Evolutionary conservation across 1,139 yeast species (phyloP).

Genomic region (Meyerozyma carpophila): DNA sequence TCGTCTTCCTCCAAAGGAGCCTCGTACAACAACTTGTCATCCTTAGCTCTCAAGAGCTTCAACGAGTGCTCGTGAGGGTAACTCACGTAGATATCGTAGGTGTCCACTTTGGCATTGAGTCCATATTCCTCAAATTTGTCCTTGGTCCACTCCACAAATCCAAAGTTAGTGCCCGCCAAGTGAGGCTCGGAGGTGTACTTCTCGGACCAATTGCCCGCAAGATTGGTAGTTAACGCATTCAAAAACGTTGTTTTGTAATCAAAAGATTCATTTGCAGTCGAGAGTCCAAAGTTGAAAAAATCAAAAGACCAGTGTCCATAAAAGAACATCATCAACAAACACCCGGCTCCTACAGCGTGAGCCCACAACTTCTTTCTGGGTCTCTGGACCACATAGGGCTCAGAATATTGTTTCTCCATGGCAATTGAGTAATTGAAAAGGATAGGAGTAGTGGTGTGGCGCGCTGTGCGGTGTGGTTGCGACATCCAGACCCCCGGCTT

Average conservation of each 20-base stretch:
- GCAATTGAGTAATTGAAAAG: background rate
- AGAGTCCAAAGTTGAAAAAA: background rate
- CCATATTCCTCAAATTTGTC: conserved; percentile 59
- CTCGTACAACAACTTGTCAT: conserved; percentile 6
- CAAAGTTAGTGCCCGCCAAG: conserved; percentile 65
- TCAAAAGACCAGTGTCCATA: background rate
- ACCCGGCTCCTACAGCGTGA: background rate
- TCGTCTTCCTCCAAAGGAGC: conserved; percentile 11
- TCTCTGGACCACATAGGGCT: background rate
- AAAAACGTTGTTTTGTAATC: conserved; percentile 16
- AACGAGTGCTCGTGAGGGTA: conserved; percentile 47
- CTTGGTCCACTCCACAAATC: conserved; percentile 61
- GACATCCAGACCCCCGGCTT: background rate
- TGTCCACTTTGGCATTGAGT: conserved; percentile 46
- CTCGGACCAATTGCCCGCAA: conserved; percentile 49
- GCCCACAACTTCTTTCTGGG: background rate
- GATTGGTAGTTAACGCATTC: conserved; percentile 38
- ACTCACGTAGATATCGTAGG: conserved; percentile 53
- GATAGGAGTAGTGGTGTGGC: background rate
- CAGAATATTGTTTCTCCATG: background rate
- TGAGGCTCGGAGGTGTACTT: conserved; percentile 59
- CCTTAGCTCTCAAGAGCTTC: conserved; percentile 22
- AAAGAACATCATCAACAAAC: background rate
- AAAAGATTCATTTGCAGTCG: background rate
- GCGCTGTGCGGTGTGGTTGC: background rate